Conservation (phyloP, 805 yeast genomes). For the Candida sonorensis region DNA sequence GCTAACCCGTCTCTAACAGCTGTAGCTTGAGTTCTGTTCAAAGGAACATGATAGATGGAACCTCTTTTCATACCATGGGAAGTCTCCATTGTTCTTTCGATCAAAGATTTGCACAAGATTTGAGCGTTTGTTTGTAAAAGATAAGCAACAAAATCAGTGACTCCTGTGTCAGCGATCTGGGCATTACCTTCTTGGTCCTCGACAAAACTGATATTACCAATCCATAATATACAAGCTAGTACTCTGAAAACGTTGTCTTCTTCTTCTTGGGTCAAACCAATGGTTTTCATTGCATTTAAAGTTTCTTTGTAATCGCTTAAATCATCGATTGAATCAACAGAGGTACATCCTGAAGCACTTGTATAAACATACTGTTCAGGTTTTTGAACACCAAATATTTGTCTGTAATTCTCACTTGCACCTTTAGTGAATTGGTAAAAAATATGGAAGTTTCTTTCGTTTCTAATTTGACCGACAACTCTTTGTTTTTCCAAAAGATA, state of each 20-base stretch:
- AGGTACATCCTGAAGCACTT: slow-evolving; percentile 74
- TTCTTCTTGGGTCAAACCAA: slow-evolving; percentile 76
- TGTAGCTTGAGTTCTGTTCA: slow-evolving; percentile 85
- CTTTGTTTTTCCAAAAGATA: slow-evolving; percentile 91
- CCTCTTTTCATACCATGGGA: slow-evolving; percentile 86
- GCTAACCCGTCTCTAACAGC: slow-evolving; percentile 95
- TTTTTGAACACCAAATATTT: slow-evolving; percentile 79
- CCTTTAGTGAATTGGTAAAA: slow-evolving; percentile 94
- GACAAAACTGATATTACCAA: slow-evolving; percentile 81
- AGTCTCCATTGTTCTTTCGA: slow-evolving; percentile 83
- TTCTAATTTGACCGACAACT: slow-evolving; percentile 88
- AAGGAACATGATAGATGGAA: slow-evolving; percentile 89
- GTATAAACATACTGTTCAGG: slow-evolving; percentile 94
- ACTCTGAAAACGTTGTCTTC: slow-evolving; percentile 87
- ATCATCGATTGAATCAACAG: slow-evolving; percentile 86
- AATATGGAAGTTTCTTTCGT: slow-evolving; percentile 95
- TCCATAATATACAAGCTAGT: slow-evolving; percentile 84
- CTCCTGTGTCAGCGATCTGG: slow-evolving; percentile 72
- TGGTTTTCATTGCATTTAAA: slow-evolving; percentile 75
- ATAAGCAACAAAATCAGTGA: slow-evolving; percentile 93
- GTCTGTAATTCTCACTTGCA: slow-evolving; percentile 79
- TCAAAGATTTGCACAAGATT: slow-evolving; percentile 57
- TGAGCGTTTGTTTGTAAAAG: slow-evolving; percentile 73
- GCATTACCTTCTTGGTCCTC: slow-evolving; percentile 89
- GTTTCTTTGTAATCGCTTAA: slow-evolving; percentile 73